Conservation (phyloP, 805 yeast species). For the Starmerella cellae region DNA sequence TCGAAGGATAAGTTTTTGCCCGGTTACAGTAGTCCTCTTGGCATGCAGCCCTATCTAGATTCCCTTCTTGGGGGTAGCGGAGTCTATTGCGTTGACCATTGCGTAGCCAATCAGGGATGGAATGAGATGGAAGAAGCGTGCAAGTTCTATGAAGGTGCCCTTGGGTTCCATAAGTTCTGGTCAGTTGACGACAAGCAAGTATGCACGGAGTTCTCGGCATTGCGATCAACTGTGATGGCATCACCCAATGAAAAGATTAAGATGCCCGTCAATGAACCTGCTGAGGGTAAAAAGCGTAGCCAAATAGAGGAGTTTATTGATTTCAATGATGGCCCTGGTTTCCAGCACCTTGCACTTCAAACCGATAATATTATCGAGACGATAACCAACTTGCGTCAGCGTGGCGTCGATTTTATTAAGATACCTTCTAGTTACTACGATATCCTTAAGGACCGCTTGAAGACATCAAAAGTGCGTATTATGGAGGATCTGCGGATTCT, state of each 20-base stretch:
- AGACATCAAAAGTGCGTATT: conserved; percentile 33
- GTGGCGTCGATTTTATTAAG: conserved; percentile 59
- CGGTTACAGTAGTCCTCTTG: conserved; percentile 26
- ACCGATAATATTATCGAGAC: conserved; percentile 50
- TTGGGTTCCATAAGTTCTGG: conserved; percentile 72
- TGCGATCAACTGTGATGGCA: conserved; percentile 66
- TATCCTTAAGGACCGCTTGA: conserved; percentile 36
- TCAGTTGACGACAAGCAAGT: conserved; percentile 70
- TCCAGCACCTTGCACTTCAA: conserved; percentile 66
- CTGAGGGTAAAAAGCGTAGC: conserved; percentile 47
- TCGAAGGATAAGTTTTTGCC: conserved; percentile 40
- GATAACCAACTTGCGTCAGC: conserved; percentile 38
- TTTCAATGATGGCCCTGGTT: conserved; percentile 66
- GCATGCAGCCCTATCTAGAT: conserved; percentile 19
- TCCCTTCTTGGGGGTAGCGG: conserved; percentile 29
- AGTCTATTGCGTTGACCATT: conserved; percentile 50
- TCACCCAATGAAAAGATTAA: conserved; percentile 50
- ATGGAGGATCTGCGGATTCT: conserved; percentile 42
- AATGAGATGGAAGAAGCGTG: conserved; percentile 47
- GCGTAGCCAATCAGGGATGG: conserved; percentile 72
- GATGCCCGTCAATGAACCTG: conserved; percentile 82
- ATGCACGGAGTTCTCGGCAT: conserved; percentile 55
- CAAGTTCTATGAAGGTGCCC: conserved; percentile 42
- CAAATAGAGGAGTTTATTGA: conserved; percentile 75
- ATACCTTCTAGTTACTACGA: conserved; percentile 49